phyloP scores from a whole-genome alignment of 768 basidiomycete species.

The Suillus plorans region DNA sequence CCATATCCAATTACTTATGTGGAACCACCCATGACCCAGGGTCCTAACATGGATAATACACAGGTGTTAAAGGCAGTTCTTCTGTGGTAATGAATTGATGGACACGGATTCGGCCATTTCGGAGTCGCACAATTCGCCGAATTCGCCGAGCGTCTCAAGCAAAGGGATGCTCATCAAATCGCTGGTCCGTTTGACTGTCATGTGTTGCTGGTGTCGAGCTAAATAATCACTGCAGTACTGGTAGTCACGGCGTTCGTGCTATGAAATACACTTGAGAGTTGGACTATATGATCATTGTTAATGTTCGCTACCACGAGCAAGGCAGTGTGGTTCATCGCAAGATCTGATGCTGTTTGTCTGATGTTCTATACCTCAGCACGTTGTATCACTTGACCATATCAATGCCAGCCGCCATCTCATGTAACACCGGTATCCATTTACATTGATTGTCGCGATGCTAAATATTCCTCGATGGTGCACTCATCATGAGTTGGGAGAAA shows the following conservation, averaged over 20 bases:
- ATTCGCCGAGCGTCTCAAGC: background rate
- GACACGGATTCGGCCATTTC: background rate
- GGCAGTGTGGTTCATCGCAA: constrained; percentile 67
- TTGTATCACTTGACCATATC: constrained; percentile 68
- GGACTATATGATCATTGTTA: constrained; percentile 67
- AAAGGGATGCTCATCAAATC: constrained; percentile 59
- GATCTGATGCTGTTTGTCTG: background rate
- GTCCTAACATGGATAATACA: background rate
- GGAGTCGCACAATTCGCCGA: background rate
- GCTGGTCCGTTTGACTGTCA: constrained; percentile 56
- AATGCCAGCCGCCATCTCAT: constrained; percentile 53
- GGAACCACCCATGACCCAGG: background rate
- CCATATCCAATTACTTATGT: background rate
- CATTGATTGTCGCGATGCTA: constrained; percentile 77
- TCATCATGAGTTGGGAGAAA: constrained; percentile 87
- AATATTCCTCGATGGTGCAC: constrained; percentile 74
- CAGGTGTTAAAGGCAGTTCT: background rate
- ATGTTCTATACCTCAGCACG: constrained; percentile 50
- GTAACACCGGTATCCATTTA: constrained; percentile 63
- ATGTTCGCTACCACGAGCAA: constrained; percentile 96
- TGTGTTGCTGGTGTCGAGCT: background rate
- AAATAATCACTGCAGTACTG: constrained; percentile 59
- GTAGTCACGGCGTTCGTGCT: constrained; percentile 87
- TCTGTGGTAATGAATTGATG: background rate
- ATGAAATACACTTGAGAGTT: constrained; percentile 63